These are phyloP conservation scores for Tolypocladium capitatum DNA, from an alignment of 2,329 filamentous ascomycete genomes.

Conservation along the genomic window DNA sequence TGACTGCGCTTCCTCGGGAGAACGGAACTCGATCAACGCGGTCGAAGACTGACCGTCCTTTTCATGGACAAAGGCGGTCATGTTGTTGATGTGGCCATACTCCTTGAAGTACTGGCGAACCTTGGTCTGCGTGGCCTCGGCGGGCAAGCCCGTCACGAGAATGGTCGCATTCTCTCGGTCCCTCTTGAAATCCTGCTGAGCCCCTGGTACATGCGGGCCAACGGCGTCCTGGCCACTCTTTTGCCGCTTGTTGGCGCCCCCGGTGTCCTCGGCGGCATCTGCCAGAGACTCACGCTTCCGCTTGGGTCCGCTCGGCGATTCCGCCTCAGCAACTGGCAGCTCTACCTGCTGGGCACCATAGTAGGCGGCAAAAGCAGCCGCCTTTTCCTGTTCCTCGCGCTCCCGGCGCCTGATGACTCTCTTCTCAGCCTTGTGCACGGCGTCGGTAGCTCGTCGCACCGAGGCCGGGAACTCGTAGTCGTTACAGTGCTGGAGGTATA, in stretches of 20 bases:
- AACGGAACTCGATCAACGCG: slow-evolving; percentile 75
- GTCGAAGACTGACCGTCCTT: slow-evolving; percentile 46
- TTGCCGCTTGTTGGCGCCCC: slow-evolving; percentile 52
- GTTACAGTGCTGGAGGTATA: slow-evolving; percentile 71
- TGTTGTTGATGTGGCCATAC: slow-evolving; percentile 70
- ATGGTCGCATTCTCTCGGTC: slow-evolving; percentile 86
- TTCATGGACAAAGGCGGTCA: slow-evolving; percentile 52
- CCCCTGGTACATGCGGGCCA: slow-evolving; percentile 7
- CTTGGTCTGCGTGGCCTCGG: slow-evolving; percentile 54
- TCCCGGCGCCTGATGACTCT: slow-evolving; percentile 50
- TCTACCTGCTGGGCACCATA: slow-evolving; percentile 19
- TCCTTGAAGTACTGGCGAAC: slow-evolving; percentile 84
- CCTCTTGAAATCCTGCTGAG: slow-evolving; percentile 42
- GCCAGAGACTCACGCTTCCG: slow-evolving; percentile 57
- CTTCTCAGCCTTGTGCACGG: slow-evolving; percentile 56
- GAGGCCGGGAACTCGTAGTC: slow-evolving; percentile 73
- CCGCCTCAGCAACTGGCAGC: slow-evolving; percentile 7
- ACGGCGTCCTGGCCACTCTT: slow-evolving; percentile 30
- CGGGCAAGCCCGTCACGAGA: slow-evolving; percentile 65
- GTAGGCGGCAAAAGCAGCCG: slow-evolving; percentile 34
- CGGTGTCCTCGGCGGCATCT: slow-evolving; percentile 24
- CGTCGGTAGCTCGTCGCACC: slow-evolving; percentile 60
- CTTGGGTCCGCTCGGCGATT: slow-evolving; percentile 40
- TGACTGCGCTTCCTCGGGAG: slow-evolving; percentile 64
- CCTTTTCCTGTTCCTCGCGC: slow-evolving; percentile 48